Base-by-base conservation (phyloP, 176 grass and related monocot species). In the Aegilops tauschii region DNA sequence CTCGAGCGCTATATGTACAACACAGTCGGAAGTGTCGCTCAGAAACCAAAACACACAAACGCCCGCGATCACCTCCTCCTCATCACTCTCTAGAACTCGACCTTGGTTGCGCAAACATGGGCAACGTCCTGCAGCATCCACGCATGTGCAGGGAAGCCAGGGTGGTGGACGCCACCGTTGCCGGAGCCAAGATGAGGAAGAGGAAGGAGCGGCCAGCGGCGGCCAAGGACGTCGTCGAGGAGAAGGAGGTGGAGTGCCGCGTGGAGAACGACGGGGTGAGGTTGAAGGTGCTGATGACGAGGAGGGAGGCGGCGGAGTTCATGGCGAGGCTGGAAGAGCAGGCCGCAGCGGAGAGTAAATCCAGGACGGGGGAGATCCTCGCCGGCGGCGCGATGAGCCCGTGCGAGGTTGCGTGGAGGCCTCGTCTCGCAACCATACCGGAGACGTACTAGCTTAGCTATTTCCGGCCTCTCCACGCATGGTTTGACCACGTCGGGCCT, bases 211-310 rank as follows among this genome's bases (percentile, higher is more conserved):
- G 11, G 17, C 8, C 61, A 20, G 45, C 14, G 25, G 62, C 4
- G 62, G 27, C 27, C 25, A 6, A 28, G 25, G 13, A 30, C 12
- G 11, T 29, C 62, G 62, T 65, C 40, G 25, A 31, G 28, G 52
- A 30, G 29, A 10, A 6, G 28, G 45, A 44, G 25, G 39, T 78
- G 12, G 40, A 44, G 40, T 44, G 2, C 40, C 40, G 2, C 40
- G 88, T 82, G 84, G 84, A 82, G 13, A 85, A 30, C 0, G 79
- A 21, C 17, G 76, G 50, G 6, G 17, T 85, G 17, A 85, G 65
- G 62, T 40, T 94, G 80, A 89, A 69, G 87, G 80, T 94, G 37
- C 87, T 89, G 92, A 56, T 94, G 87, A 82, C 31, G 77, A 87
- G 80, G 89, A 82, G 79, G 77, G 87, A 89, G 47, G 90, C 79